These are phyloP conservation scores for Ganoderma lingzhi DNA, from an alignment of 1,284 basidiomycete genomes.

Conservation along the genomic window DNA sequence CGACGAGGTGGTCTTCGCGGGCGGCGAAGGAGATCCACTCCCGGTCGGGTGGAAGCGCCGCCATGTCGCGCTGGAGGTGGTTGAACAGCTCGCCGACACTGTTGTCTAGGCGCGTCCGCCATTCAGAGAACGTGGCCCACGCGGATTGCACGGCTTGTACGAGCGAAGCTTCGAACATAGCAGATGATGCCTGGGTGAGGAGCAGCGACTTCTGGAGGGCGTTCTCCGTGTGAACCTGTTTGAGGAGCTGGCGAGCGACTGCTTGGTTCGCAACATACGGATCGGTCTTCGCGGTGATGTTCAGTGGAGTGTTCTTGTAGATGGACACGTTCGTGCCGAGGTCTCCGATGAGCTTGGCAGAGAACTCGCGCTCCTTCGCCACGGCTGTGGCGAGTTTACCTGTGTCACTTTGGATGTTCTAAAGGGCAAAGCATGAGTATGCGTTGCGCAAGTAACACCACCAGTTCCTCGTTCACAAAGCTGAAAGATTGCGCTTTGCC, in stretches of 20 bases:
- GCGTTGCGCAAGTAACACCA: neutral
- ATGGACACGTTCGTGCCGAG: conserved; percentile 88
- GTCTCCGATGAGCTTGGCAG: conserved; percentile 88
- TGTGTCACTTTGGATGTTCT: conserved; percentile 99
- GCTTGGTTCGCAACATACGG: conserved; percentile 87
- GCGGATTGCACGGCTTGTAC: conserved; percentile 96
- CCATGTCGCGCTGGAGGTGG: conserved; percentile 81
- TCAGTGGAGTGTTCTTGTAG: conserved; percentile 96
- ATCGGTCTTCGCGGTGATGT: conserved; percentile 84
- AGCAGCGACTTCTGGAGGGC: conserved; percentile 98
- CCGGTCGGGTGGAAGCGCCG: conserved; percentile 86
- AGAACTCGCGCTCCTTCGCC: conserved; percentile 93
- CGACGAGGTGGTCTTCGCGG: conserved; percentile 93
- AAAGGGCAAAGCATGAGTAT: neutral
- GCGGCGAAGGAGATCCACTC: conserved; percentile 99
- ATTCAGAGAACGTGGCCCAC: conserved; percentile 98
- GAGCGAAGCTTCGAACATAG: conserved; percentile 97
- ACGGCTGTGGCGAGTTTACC: conserved; percentile 95
- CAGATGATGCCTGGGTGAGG: conserved; percentile 98
- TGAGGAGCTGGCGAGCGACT: conserved; percentile 89
- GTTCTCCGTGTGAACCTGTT: conserved; percentile 97
- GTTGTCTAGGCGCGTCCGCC: conserved; percentile 88
- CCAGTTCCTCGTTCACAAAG: too few relatives aligned
- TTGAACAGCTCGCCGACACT: conserved; percentile 87
- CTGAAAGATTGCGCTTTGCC: too few relatives aligned